A percentile compares a stretch with the other conserved stretches of the same genome.
Evolutionary conservation across 1,139 yeast species (phyloP).

Genomic region (Yamadazyma blattariae): DNA sequence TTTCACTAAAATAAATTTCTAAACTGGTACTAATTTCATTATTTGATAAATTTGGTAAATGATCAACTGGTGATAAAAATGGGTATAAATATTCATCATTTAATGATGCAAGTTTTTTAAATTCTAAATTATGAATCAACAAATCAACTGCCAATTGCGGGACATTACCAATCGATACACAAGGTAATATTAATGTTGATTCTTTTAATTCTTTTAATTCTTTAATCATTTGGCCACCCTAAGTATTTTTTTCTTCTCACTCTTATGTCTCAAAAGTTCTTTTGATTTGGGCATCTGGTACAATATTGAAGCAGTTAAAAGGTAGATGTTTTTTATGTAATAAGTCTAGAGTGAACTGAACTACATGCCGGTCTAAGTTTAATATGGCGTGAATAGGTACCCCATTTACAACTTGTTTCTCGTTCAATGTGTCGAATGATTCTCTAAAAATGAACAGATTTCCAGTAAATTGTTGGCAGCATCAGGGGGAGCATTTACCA

Average conservation of each 20-base stretch:
- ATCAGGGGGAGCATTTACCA: too few relatives aligned
- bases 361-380: too few relatives aligned
- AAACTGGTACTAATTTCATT: conserved; percentile 49
- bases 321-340: too few relatives aligned
- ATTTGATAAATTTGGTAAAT: conserved; percentile 37
- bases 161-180: conserved; percentile 84
- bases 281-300: too few relatives aligned
- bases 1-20: conserved; percentile 51
- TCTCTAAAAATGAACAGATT: too few relatives aligned
- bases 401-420: too few relatives aligned
- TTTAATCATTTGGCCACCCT: conserved; percentile 1
- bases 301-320: too few relatives aligned
- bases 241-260: too few relatives aligned
- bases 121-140: conserved; percentile 58
- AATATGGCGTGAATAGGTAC: too few relatives aligned
- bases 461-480: too few relatives aligned
- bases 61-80: conserved; percentile 65
- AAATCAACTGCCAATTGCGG: conserved; percentile 83
- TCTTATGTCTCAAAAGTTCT: neutral
- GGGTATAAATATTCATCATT: conserved; percentile 71
- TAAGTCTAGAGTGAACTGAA: too few relatives aligned
- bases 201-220: neutral
- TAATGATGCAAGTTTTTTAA: conserved; percentile 51
- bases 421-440: too few relatives aligned
- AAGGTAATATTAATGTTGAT: conserved; percentile 45